Evolutionary conservation across 2,329 filamentous ascomycete species (phyloP).

Genomic region (Harringtonia lauricola): DNA sequence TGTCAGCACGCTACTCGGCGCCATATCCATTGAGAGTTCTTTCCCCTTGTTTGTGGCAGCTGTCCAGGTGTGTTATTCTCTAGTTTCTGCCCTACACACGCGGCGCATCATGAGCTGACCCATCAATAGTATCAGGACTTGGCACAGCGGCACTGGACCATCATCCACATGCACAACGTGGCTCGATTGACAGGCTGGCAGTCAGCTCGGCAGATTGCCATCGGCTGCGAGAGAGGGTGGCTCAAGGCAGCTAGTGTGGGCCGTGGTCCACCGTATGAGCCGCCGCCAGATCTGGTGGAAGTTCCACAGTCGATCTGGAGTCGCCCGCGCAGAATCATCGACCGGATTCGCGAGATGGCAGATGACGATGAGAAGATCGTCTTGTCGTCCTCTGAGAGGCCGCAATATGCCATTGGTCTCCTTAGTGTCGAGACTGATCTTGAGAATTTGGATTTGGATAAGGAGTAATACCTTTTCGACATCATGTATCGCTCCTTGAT

Average conservation of each 20-base stretch:
- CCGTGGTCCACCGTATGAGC: conserved; percentile 62
- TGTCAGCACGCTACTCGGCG: conserved; percentile 68
- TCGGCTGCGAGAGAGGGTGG: conserved; percentile 80
- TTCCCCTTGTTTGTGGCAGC: conserved; percentile 82
- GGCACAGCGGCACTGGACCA: conserved; percentile 65
- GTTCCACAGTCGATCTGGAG: conserved; percentile 33
- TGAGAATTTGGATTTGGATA: conserved; percentile 44
- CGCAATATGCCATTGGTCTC: conserved; percentile 69
- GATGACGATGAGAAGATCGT: conserved; percentile 37
- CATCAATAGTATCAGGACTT: conserved; percentile 53
- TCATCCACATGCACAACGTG: conserved; percentile 64
- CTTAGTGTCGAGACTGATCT: conserved; percentile 70
- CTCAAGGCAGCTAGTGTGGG: conserved; percentile 61
- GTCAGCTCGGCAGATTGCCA: conserved; percentile 68
- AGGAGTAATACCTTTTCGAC: neutral
- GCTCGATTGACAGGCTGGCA: conserved; percentile 79
- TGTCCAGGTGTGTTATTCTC: conserved; percentile 44
- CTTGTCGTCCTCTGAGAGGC: conserved; percentile 49
- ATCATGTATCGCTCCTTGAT: too few species aligned
- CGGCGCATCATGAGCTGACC: neutral
- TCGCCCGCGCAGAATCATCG: conserved; percentile 38
- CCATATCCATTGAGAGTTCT: conserved; percentile 70
- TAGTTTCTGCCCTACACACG: neutral
- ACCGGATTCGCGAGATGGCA: conserved; percentile 36
- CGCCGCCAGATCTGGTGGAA: conserved; percentile 27